A percentile compares a stretch with the other conserved stretches of the same genome.
Conservation (phyloP, 768 basidiomycete genomes). For the Lactarius tabidus region DNA sequence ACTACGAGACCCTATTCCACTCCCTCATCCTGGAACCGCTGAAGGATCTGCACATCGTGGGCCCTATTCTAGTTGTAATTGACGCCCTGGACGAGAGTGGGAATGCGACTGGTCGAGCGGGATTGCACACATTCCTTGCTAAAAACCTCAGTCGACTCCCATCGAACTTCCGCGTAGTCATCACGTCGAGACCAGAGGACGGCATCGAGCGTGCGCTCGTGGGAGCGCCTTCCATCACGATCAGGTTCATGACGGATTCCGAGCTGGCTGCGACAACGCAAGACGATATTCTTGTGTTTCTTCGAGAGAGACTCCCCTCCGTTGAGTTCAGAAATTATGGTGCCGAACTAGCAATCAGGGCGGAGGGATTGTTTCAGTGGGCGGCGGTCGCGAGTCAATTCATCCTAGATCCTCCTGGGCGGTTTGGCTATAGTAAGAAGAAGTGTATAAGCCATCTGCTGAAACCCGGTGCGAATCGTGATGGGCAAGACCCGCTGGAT, state of each 20-base stretch:
- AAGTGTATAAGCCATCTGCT: not conserved
- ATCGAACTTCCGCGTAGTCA: not conserved
- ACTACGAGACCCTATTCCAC: not conserved
- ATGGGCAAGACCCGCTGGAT: not conserved
- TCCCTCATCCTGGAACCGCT: not conserved
- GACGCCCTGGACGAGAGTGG: not conserved
- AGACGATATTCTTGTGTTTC: not conserved
- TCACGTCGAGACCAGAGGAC: not conserved
- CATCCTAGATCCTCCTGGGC: not conserved
- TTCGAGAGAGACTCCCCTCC: not conserved
- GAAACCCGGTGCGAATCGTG: not conserved
- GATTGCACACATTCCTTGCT: not conserved
- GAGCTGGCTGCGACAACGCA: not conserved
- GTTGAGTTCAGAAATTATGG: not conserved
- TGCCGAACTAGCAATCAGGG: not conserved
- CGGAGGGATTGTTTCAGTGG: not conserved
- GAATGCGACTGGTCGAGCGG: not conserved
- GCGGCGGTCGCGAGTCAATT: not conserved
- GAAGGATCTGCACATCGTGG: not conserved
- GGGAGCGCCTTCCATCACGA: not conserved
- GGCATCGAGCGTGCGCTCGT: not conserved
- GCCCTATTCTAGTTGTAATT: not conserved
- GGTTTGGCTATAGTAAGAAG: not conserved
- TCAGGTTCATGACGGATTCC: not conserved
- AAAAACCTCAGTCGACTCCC: not conserved